Evolutionary conservation across 1,139 yeast genomes (phyloP), one percentile per base, ranked within the genome.

Genomic region (Yamadazyma buinensis): DNA sequence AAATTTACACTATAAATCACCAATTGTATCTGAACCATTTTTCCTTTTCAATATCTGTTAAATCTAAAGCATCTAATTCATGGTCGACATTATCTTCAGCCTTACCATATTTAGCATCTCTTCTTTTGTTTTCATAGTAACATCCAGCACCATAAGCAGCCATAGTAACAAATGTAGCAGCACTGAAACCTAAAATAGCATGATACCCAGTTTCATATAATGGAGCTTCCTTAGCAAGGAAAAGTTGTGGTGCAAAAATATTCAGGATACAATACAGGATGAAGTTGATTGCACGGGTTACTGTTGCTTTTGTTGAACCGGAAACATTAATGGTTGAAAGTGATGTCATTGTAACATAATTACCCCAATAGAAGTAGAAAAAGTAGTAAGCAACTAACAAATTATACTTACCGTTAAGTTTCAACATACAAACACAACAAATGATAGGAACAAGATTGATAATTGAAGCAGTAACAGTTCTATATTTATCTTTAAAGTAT

Each of bases 391-490:
- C 33, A 48, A 32, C 65, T 45, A 11, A 72, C 72, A 39, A 64
- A 14, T 34, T 28, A 7, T 7, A n/a, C 14, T 23, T 35, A 12
- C 55, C 54, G 42, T 13, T 47, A 40, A 23, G 43, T 42, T 10
- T 56, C 57, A 44, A 53, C 53, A 26, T 40, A 34, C 42, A 32
- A 62, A 62, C 20, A 69, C 61, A 26, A 72, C 77, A 19, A 59
- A 67, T 38, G 62, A 55, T 1, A 67, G 64, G 31, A 71, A 76
- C 19, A 62, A 31, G 9, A 64, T 57, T 62, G 37, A 42, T 43
- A 38, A 43, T 14, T 35, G 43, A 28, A 32, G 47, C 34, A 44
- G 39, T 14, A 3, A 41, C 40, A 10, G 49, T 44, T 41, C 48
- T 45, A 22, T 28, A 45, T 35, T 40, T 40, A 42, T 44, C 26